A percentile compares a stretch with the other conserved stretches of the same genome.
These are phyloP conservation scores for Zangia roseola DNA, from an alignment of 768 basidiomycete species.

Conservation along the genomic window DNA sequence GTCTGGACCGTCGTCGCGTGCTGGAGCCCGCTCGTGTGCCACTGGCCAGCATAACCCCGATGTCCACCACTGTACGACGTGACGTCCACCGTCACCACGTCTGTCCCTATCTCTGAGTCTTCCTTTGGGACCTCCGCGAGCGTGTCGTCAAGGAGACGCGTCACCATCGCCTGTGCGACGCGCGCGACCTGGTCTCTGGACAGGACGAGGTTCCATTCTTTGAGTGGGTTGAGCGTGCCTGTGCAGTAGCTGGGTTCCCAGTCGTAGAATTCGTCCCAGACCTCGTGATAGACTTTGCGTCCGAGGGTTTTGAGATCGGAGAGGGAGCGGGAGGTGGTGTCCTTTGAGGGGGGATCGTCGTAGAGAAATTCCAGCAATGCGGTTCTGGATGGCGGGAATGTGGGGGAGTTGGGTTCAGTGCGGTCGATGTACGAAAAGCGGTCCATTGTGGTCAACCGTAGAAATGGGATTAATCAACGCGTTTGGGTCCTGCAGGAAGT, in stretches of 20 bases:
- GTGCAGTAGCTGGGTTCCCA: conserved; percentile 39
- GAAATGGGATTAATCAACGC: too few species aligned
- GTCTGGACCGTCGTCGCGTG: neutral
- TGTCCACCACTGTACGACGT: conserved; percentile 1
- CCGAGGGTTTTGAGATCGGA: conserved; percentile 25
- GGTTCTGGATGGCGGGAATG: neutral
- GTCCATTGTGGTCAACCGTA: conserved; percentile 9
- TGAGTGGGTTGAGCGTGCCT: conserved; percentile 19
- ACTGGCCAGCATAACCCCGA: too few species aligned
- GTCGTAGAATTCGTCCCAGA: conserved; percentile 48
- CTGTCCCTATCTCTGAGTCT: neutral
- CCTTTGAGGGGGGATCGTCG: neutral
- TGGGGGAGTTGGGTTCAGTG: conserved; percentile 22
- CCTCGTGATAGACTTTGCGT: conserved; percentile 30
- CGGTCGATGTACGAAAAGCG: conserved; percentile 18
- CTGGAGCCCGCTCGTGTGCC: too few species aligned
- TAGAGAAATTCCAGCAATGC: too few species aligned
- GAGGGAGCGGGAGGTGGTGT: neutral
- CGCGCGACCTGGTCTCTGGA: conserved; percentile 10
- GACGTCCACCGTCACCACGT: conserved; percentile 4
- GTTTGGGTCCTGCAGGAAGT: too few species aligned
- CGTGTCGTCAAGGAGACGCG: conserved; percentile 1
- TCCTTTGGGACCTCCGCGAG: neutral
- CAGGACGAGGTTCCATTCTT: conserved; percentile 8
- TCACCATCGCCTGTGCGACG: conserved; percentile 11